phyloP scores from a whole-genome alignment of 257 asterid species.

The Solanum gandarillasii region DNA sequence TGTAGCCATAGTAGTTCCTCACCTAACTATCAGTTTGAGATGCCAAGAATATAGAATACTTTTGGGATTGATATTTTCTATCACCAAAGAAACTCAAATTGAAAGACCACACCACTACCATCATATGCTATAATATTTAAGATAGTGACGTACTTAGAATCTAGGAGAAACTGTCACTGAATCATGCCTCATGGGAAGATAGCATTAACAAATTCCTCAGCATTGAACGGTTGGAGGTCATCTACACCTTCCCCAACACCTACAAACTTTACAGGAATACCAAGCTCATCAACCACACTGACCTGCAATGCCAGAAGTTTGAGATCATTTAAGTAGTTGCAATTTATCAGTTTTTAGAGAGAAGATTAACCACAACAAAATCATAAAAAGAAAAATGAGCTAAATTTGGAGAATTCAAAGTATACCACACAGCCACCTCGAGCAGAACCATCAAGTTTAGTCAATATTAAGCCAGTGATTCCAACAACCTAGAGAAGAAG shows the following conservation, averaged over 20 bases:
- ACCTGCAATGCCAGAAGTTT: constrained; percentile 33
- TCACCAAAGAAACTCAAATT: neutral
- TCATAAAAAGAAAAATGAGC: neutral
- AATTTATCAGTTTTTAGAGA: neutral
- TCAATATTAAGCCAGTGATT: constrained; percentile 87
- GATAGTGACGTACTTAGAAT: neutral
- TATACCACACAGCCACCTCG: constrained; percentile 98
- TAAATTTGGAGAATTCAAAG: neutral
- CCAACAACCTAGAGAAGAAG: constrained; percentile 68
- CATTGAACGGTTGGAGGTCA: constrained; percentile 90
- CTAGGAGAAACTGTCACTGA: neutral
- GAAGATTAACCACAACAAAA: neutral
- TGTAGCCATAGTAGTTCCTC: neutral
- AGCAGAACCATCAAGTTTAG: constrained; percentile 96
- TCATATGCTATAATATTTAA: neutral
- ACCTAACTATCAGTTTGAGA: neutral
- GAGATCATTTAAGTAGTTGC: neutral
- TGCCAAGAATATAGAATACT: neutral
- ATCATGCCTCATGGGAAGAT: constrained; percentile 55
- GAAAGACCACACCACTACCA: neutral
- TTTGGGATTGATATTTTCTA: neutral
- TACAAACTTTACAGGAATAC: constrained; percentile 90
- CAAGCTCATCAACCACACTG: constrained; percentile 92
- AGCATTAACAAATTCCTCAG: constrained; percentile 84
- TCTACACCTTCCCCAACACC: constrained; percentile 87